Percentiles rank a stretch among this genome's conserved stretches.
Conservation (phyloP, 495 filamentous ascomycete species). For the Tirmania nivea region DNA sequence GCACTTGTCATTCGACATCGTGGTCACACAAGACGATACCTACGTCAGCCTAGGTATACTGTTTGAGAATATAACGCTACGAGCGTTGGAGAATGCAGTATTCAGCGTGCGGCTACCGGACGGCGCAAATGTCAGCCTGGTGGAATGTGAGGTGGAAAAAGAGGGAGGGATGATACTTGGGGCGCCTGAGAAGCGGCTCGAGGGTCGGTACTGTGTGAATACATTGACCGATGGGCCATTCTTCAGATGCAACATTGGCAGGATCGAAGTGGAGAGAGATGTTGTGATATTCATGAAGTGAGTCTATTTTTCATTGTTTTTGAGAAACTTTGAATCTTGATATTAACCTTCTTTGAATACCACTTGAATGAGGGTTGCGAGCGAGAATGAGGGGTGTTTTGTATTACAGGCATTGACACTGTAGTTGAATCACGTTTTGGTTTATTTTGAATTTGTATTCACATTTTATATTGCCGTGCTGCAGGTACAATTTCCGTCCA, state of each 20-base stretch:
- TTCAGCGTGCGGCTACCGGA: conserved; percentile 13
- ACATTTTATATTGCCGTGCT: neutral
- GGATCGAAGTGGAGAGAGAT: conserved; percentile 10
- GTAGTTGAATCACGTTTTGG: too few relatives aligned
- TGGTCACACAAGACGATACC: conserved; percentile 8
- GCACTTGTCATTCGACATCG: conserved; percentile 11
- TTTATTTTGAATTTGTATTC: too few relatives aligned
- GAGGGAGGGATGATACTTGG: conserved; percentile 4
- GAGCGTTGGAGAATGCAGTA: conserved; percentile 10
- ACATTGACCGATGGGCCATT: conserved; percentile 14
- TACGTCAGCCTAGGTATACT: conserved; percentile 13
- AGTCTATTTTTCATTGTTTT: neutral
- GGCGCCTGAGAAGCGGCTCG: conserved; percentile 7
- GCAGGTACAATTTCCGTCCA: neutral
- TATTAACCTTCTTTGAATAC: too few relatives aligned
- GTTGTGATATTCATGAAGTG: conserved; percentile 10
- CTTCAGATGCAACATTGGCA: conserved; percentile 14
- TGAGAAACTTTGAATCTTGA: too few relatives aligned
- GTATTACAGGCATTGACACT: too few relatives aligned
- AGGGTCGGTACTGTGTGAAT: conserved; percentile 9
- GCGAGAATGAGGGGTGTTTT: too few relatives aligned
- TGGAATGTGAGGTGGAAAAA: conserved; percentile 11
- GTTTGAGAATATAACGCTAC: conserved; percentile 12
- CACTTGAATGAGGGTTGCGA: too few relatives aligned
- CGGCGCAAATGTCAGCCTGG: conserved; percentile 10